phyloP scores from a whole-genome alignment of 495 filamentous ascomycete species.

The Parmelia sp. region DNA sequence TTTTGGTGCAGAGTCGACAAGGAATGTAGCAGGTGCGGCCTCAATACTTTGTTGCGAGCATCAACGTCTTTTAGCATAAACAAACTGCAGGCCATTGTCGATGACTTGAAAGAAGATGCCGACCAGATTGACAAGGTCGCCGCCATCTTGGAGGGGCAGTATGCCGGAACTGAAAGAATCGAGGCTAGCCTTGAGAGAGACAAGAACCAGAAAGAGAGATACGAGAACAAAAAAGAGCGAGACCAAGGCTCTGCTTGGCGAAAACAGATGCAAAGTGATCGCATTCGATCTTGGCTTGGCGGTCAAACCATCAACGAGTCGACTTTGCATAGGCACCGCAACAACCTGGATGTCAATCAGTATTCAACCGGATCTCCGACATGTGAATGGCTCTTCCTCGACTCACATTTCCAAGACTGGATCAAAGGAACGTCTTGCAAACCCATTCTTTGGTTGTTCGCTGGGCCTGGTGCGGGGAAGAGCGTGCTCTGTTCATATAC shows the following conservation, averaged over 20 bases:
- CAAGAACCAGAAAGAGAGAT: background rate
- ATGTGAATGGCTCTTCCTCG: background rate
- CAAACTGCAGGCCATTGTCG: conserved; percentile 3
- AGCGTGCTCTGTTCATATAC: conserved; percentile 17
- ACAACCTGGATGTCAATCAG: background rate
- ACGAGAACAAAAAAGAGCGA: conserved; percentile 6
- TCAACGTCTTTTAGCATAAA: conserved; percentile 7
- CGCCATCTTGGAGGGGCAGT: background rate
- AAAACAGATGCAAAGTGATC: conserved; percentile 11
- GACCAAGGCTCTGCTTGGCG: conserved; percentile 9
- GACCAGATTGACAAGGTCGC: conserved; percentile 5
- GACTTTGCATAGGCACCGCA: background rate
- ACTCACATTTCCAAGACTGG: conserved; percentile 16
- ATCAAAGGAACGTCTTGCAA: background rate
- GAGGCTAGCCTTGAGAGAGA: background rate
- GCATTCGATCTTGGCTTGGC: conserved; percentile 12
- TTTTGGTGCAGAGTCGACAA: conserved; percentile 17
- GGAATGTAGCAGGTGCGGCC: conserved; percentile 13
- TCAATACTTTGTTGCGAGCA: conserved; percentile 3
- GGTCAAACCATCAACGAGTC: conserved; percentile 8
- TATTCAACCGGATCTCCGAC: background rate
- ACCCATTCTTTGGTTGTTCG: conserved; percentile 16
- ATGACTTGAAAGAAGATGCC: conserved; percentile 3
- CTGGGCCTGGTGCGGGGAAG: conserved; percentile 18
- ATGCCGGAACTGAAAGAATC: background rate